Percentiles rank a stretch among this genome's conserved stretches.
phyloP scores from a whole-genome alignment of 192 early-diverging fungal species.

The Gigaspora rosea region DNA sequence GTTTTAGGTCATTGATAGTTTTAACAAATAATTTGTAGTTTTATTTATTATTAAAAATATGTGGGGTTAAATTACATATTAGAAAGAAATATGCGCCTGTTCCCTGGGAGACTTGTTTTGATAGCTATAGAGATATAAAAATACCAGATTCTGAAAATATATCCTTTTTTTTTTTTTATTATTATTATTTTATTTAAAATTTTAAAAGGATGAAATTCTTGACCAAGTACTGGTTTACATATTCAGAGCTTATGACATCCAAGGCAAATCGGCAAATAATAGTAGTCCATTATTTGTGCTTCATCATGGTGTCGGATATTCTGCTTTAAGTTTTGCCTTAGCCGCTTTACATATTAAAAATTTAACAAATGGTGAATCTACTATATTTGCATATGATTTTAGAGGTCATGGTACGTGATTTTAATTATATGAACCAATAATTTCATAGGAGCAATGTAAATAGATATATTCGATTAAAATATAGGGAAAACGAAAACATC shows the following conservation, averaged over 20 bases:
- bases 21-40: no score
- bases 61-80: no score
- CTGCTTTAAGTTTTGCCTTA: conserved; percentile 69
- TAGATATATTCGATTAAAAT: background rate
- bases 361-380: conserved; percentile 39
- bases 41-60: no score
- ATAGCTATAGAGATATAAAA: conserved; percentile 12
- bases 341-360: conserved; percentile 52
- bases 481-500: conserved; percentile 49
- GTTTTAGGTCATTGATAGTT: no score
- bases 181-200: background rate
- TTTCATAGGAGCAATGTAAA: background rate
- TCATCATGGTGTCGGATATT: conserved; percentile 82
- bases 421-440: background rate
- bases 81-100: conserved; percentile 5
- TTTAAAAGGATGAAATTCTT: background rate
- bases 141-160: conserved; percentile 31
- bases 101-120: conserved; percentile 25
- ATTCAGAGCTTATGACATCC: conserved; percentile 50
- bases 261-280: conserved; percentile 31
- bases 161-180: conserved; percentile 4
- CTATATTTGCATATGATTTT: conserved; percentile 66
- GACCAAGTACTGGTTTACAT: conserved; percentile 32
- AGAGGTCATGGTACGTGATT: conserved; percentile 68
- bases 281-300: conserved; percentile 68